Base-by-base conservation (phyloP, 2,329 filamentous ascomycete genomes). In the Fusarium domesticum region DNA sequence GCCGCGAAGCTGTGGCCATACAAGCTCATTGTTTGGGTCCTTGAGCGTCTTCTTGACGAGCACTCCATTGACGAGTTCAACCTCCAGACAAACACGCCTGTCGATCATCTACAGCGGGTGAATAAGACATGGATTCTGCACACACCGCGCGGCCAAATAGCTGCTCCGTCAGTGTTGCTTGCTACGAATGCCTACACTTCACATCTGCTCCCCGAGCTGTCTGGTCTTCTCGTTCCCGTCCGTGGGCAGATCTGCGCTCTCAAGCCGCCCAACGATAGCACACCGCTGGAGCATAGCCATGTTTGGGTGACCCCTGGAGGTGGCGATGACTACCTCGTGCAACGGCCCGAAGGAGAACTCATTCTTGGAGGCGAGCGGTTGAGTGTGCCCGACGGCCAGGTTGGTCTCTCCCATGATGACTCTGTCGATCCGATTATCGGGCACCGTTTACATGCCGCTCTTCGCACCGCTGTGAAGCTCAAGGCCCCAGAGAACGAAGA, bases 131-230 rank as follows among this genome's bases (percentile, higher is more conserved):
- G 86, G 81, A 72, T 74, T 1, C 69, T 89, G 1, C 71, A 81
- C 36, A 95, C 89, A 1, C 66, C 74, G 0, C 80, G 89, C 17
- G 90, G 89, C n/a, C 70, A 67, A 33, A 75, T 95, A 43, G 63
- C 63, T 0, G 74, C 89, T 1, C 68, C 71, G 11, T 75, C 78
- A 25, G 79, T 95, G 16, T 74, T 96, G 15, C 76, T 95, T 14
- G 85, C 88, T 5, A 92, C 86, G 1, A 96, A 96, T 61, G 91
- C 74, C 4, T 95, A 95, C 65, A 91, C 89, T 0, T 88, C 87
- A 1, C 76, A 83, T 48, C 73, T 96, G 4, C 69, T 92, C 2
- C 87, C 87, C 0, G 62, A 70, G 25, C 84, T 92, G 55, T 72
- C 78, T 7, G 80, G 83, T 51, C 73, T 90, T 7, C 85, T 95